Evolutionary conservation across 352 stramenopile genomes (phyloP).

Genomic region (Aphanomyces euteiches): DNA sequence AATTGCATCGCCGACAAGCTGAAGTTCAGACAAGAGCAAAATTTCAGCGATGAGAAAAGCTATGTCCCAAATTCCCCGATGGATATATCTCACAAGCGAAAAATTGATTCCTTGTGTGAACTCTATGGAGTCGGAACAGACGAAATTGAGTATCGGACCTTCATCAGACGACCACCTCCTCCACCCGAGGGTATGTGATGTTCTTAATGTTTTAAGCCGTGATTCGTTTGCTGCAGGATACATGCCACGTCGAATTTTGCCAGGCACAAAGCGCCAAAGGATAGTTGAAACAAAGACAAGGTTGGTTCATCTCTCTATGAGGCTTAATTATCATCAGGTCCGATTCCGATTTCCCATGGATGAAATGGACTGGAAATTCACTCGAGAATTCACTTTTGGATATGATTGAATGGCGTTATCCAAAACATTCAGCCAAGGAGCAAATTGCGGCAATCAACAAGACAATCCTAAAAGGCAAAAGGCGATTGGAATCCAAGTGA

Average conservation of each 20-base stretch:
- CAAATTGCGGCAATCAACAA: constrained; percentile 24
- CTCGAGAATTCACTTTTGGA: constrained; percentile 2
- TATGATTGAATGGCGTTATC: constrained; percentile 10
- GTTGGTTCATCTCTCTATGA: not conserved
- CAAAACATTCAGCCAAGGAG: not conserved
- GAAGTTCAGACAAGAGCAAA: constrained; percentile 20
- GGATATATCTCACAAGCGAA: constrained; percentile 19
- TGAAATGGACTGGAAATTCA: not conserved
- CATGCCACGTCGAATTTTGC: constrained; percentile 22
- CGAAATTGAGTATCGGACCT: constrained; percentile 20
- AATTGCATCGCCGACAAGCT: constrained; percentile 28
- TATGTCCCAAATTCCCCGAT: not conserved
- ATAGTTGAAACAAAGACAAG: not conserved
- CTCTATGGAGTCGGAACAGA: constrained; percentile 26
- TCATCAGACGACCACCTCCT: constrained; percentile 21
- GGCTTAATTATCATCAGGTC: not conserved
- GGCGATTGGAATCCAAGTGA: not conserved
- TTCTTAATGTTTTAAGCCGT: constrained; percentile 3
- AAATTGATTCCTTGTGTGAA: constrained; percentile 13
- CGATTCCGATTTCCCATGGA: constrained; percentile 1
- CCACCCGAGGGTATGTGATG: not conserved
- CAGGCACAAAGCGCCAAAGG: not conserved
- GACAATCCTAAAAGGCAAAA: not conserved
- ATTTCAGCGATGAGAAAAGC: not conserved
- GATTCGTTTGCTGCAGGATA: not conserved